A percentile compares a stretch with the other conserved stretches of the same genome.
Evolutionary conservation across 2,329 filamentous ascomycete genomes (phyloP).

Genomic region (Ascochyta koolunga): DNA sequence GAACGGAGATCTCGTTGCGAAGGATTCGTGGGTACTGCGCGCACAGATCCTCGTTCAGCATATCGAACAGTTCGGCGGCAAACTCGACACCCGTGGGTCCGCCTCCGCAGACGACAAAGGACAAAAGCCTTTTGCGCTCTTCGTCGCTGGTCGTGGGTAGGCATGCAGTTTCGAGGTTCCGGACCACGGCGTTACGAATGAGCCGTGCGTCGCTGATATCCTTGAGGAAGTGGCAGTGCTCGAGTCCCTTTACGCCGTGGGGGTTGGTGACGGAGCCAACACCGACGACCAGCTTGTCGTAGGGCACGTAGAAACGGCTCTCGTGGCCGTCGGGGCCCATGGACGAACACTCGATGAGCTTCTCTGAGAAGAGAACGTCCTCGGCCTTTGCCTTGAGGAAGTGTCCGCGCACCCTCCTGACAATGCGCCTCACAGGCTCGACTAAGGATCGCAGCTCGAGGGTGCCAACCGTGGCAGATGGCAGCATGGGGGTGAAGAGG

Average conservation of each 20-base stretch:
- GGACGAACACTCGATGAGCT: conserved; percentile 86
- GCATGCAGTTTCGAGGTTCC: conserved; percentile 88
- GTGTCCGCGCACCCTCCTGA: conserved; percentile 79
- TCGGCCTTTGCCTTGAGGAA: conserved; percentile 88
- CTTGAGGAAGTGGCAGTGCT: conserved; percentile 94
- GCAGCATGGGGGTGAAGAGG: conserved; percentile 96
- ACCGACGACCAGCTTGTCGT: conserved; percentile 93
- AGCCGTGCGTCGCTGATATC: conserved; percentile 89
- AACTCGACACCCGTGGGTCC: conserved; percentile 98
- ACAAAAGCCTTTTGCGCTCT: conserved; percentile 84
- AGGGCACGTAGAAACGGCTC: conserved; percentile 88
- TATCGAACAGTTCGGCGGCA: conserved; percentile 92
- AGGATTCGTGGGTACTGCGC: conserved; percentile 78
- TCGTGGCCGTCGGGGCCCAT: conserved; percentile 73
- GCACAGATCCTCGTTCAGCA: conserved; percentile 92
- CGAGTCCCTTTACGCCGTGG: conserved; percentile 92
- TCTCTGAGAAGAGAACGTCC: conserved; percentile 89
- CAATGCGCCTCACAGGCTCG: conserved; percentile 87
- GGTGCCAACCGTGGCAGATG: conserved; percentile 94
- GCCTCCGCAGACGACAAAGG: conserved; percentile 94
- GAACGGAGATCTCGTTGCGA: conserved; percentile 97
- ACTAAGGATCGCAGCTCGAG: conserved; percentile 89
- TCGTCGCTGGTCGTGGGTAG: conserved; percentile 90
- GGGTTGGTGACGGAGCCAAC: conserved; percentile 93
- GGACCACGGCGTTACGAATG: conserved; percentile 86